A percentile compares a stretch with the other conserved stretches of the same genome.
Conservation (phyloP, 164 flowering plant species). For the Kingdonia uniflora region DNA sequence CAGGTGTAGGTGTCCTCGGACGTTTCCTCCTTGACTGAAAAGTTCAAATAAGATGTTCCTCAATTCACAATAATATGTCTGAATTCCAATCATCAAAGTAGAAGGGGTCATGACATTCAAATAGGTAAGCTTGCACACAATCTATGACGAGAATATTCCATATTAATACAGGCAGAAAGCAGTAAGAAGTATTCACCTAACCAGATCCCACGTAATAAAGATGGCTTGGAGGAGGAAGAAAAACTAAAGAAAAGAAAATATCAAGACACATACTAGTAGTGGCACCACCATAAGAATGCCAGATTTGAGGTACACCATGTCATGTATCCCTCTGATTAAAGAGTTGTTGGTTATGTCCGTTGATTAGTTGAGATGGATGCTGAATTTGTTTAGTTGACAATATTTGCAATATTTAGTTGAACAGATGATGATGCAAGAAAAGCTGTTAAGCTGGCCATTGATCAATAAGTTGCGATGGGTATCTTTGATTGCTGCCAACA, state of each 20-base stretch:
- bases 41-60: neutral
- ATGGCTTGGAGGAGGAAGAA: neutral
- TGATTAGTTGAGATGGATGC: constrained; percentile 95
- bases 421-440: constrained; percentile 37
- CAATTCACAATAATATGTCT: too few species aligned
- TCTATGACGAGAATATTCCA: too few species aligned
- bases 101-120: too few species aligned
- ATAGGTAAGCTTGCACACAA: too few species aligned
- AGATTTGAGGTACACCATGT: constrained; percentile 66
- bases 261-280: constrained; percentile 12
- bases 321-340: constrained; percentile 31
- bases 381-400: constrained; percentile 84
- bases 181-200: too few species aligned
- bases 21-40: constrained; percentile 95
- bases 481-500: constrained; percentile 95
- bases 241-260: neutral
- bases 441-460: constrained; percentile 86
- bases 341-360: constrained; percentile 77
- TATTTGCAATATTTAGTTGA: constrained; percentile 8
- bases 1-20: constrained; percentile 36
- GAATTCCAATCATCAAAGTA: too few species aligned
- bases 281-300: constrained; percentile 37
- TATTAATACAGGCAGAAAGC: too few species aligned
- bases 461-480: constrained; percentile 73
- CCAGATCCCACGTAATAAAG: neutral